Base-by-base conservation (phyloP, 1,284 basidiomycete species). In the Uromyces viciae-fabae region DNA sequence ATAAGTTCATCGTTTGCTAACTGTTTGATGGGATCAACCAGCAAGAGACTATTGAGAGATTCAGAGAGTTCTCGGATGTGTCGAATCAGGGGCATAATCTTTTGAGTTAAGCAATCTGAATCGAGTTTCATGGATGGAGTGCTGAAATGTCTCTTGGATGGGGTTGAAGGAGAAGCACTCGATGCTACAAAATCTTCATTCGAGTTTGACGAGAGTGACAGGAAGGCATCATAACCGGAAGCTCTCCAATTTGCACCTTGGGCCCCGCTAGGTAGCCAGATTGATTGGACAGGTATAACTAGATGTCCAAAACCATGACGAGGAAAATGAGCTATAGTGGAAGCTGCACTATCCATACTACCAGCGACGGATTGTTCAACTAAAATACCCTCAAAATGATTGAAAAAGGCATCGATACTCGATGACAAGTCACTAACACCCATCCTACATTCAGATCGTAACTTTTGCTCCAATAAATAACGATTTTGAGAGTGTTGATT, bases 401-500 rank as follows among this genome's bases (percentile, higher is more conserved):
- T 52, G 60, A 81, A 74, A 33, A 74, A 81, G 14, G 69, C 56
- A 54, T 81, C 78, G 43, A 81, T 42, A 43, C 72, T 81, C 9
- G 71, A 28, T 17, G 69, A 62, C 2, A 81, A 31, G 36, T 81
- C 78, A 33, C 17, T 74, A n/a, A 74, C 58, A 11, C 78, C 78
- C 69, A 81, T 81, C 46, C 56, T 73, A 54, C 78, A 81, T 68
- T 81, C 78, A 11, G 71, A 74, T 28, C 78, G 68, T 1, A 81
- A 40, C 38, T 81, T 81, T 60, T 54, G 82, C 77, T 56, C 81
- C 43, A 60, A 58, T 28, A 14, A 40, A 43, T 19, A 72, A 8
- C 74, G 54, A 76, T 69, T 71, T 36, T 73, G 40, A 83, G 82
- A 54, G 83, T 64, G 83, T 82, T 38, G 82, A 81, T 33, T 78